Percentiles rank a stretch among this genome's conserved stretches.
Conservation (phyloP, 2,329 filamentous ascomycete genomes). For the Xylariaceae sp. region DNA sequence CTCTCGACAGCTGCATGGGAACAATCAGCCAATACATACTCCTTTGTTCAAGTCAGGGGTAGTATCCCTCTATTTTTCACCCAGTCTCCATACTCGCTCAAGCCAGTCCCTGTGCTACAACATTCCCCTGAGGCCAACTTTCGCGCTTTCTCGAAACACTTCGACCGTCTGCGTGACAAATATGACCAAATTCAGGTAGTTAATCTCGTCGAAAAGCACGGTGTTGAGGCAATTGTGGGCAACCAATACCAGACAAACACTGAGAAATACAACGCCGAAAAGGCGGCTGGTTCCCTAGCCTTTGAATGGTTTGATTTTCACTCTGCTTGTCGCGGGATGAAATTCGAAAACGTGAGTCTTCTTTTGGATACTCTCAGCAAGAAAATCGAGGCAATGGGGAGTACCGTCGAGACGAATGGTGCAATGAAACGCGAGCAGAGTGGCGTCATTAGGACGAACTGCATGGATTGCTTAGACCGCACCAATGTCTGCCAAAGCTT, state of each 20-base stretch:
- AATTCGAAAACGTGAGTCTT: conserved; percentile 87
- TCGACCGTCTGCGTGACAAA: conserved; percentile 60
- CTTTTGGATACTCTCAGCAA: conserved; percentile 67
- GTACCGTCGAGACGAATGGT: conserved; percentile 56
- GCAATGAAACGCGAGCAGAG: conserved; percentile 51
- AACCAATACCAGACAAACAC: conserved; percentile 70
- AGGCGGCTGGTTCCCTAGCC: conserved; percentile 47
- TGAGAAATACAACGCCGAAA: conserved; percentile 61
- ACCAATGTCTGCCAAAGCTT: conserved; percentile 96
- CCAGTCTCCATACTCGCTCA: conserved; percentile 89
- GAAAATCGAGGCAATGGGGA: conserved; percentile 67
- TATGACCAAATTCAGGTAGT: conserved; percentile 78
- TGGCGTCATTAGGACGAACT: conserved; percentile 88
- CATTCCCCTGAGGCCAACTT: conserved; percentile 79
- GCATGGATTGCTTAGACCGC: conserved; percentile 96
- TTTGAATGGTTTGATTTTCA: conserved; percentile 99
- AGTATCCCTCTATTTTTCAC: conserved; percentile 96
- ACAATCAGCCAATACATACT: conserved; percentile 61
- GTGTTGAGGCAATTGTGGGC: conserved; percentile 75
- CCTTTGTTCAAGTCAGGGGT: conserved; percentile 81
- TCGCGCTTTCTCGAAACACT: conserved; percentile 74
- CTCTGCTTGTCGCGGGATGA: conserved; percentile 88
- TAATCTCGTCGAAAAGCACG: conserved; percentile 85
- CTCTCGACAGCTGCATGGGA: conserved; percentile 69
- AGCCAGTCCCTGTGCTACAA: conserved; percentile 76